A percentile compares a stretch with the other conserved stretches of the same genome.
These are phyloP conservation scores for Penicillium sp. DNA, from an alignment of 2,329 filamentous ascomycete genomes.

Conservation along the genomic window DNA sequence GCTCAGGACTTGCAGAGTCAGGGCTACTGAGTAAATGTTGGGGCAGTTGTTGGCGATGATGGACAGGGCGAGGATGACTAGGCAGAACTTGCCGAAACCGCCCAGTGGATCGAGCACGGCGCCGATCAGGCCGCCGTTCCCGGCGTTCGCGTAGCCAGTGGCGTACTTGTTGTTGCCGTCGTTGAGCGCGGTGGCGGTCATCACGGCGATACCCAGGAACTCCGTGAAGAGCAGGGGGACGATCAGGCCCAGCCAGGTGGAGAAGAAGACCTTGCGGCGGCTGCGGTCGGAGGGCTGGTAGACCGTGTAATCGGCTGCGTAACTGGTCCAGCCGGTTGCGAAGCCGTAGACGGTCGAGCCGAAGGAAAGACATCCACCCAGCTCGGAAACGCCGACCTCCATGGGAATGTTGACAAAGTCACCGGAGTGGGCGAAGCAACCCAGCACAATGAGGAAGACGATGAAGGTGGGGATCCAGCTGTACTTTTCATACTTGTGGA, in stretches of 20 bases:
- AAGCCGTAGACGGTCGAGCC: conserved; percentile 69
- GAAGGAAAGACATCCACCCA: conserved; percentile 67
- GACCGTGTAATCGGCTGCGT: conserved; percentile 78
- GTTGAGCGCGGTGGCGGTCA: conserved; percentile 64
- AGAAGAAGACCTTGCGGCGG: conserved; percentile 66
- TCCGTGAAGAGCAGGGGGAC: conserved; percentile 74
- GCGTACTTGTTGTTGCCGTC: conserved; percentile 58
- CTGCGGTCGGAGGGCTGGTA: conserved; percentile 70
- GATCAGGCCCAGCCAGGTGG: conserved; percentile 70
- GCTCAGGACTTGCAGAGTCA: conserved; percentile 68
- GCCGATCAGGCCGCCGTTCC: conserved; percentile 68
- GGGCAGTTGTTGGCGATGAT: conserved; percentile 73
- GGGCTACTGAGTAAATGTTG: conserved; percentile 71
- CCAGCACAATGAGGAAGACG: conserved; percentile 72
- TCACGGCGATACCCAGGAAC: conserved; percentile 71
- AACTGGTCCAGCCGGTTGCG: conserved; percentile 73
- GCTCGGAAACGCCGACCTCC: conserved; percentile 60
- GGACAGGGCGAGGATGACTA: conserved; percentile 66
- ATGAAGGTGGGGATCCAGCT: conserved; percentile 74
- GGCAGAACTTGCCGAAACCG: conserved; percentile 72
- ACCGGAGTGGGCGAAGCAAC: conserved; percentile 68
- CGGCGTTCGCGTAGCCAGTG: conserved; percentile 58
- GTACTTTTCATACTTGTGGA: conserved; percentile 76
- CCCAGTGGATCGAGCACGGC: conserved; percentile 67
- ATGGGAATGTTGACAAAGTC: conserved; percentile 67